Base-by-base conservation (phyloP, 108 stramenopile genomes). In the Cyclotella atomus region DNA sequence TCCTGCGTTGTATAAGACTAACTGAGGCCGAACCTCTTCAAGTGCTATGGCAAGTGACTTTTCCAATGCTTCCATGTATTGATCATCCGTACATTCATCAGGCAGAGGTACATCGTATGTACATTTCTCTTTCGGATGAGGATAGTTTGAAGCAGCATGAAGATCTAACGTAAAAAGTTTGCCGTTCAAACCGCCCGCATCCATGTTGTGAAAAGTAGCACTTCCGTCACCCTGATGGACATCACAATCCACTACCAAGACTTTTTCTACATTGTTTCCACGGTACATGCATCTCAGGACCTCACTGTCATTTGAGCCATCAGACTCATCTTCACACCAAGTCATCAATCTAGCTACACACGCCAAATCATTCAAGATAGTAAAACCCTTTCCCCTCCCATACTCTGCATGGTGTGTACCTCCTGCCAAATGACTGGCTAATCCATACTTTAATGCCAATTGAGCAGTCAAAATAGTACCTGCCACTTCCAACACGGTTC, bases 1-100 rank as follows among this genome's bases (percentile, higher is more conserved):
- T 10, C 94, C 94, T 17, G 91, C 94, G 82, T 92, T 86, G 66
- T 90, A 95, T 16, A 95, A 56, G 4, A 91, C 79, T n/a, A 95
- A 68, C 52, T 92, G 87, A 14, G 94, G 94, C 34, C 81, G 38
- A 10, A 85, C 47, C 45, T 83, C 83, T 0, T 50, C 56, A 0
- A 95, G 43, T 19, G 89, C 89, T 27, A 28, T 43, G 2, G 79
- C 63, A 17, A 94, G 82, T 25, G 75, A 70, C 17, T 33, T n/a
- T 52, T 50, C 20, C 46, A 95, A 66, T 3, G 68, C 71, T 0
- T 76, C 62, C 45, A 95, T 15, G 45, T 90, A 92, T 50, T 81
- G 80, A 0, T 77, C 82, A 63, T 95, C 91, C 14, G 38, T 30
- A 29, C 71, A 81, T 29, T 69, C 73, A 66, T 88, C 89, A 4